phyloP scores from a whole-genome alignment of 2,329 filamentous ascomycete species.

The Whalleya microplaca region DNA sequence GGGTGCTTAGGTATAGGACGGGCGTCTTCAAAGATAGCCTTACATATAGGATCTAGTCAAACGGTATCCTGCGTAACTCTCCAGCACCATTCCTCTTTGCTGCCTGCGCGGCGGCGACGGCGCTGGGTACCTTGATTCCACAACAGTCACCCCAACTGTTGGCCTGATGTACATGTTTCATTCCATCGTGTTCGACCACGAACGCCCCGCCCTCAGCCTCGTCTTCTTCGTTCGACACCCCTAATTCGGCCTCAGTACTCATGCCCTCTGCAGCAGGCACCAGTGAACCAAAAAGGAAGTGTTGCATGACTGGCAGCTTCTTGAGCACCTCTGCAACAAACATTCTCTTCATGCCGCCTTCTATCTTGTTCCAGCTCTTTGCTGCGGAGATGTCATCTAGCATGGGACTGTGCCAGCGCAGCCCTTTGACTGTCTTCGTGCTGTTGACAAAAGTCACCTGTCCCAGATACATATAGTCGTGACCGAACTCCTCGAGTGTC shows the following conservation, averaged over 20 bases:
- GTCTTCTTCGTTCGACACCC: conserved; percentile 49
- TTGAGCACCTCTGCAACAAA: conserved; percentile 90
- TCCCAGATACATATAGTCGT: conserved; percentile 87
- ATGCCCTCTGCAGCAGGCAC: conserved; percentile 82
- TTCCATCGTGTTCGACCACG: conserved; percentile 64
- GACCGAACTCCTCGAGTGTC: conserved; percentile 81
- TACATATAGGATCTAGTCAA: conserved; percentile 60
- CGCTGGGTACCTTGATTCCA: conserved; percentile 95
- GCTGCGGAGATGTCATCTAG: conserved; percentile 94
- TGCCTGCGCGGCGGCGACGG: conserved; percentile 87
- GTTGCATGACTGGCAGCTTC: conserved; percentile 97
- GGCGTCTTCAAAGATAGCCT: background rate
- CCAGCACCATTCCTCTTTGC: conserved; percentile 73
- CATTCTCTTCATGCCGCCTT: conserved; percentile 95
- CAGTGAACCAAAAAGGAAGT: conserved; percentile 90
- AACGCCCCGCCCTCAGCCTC: conserved; percentile 61
- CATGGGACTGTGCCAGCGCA: conserved; percentile 98
- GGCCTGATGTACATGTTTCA: conserved; percentile 72
- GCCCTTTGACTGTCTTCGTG: conserved; percentile 91
- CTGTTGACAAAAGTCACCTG: conserved; percentile 94
- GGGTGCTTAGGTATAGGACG: background rate
- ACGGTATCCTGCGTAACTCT: conserved; percentile 75
- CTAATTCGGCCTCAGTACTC: conserved; percentile 64
- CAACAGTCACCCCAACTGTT: conserved; percentile 94
- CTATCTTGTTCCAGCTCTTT: conserved; percentile 89